Conservation (phyloP, 1,139 yeast species). For the Taphrina pruni region DNA sequence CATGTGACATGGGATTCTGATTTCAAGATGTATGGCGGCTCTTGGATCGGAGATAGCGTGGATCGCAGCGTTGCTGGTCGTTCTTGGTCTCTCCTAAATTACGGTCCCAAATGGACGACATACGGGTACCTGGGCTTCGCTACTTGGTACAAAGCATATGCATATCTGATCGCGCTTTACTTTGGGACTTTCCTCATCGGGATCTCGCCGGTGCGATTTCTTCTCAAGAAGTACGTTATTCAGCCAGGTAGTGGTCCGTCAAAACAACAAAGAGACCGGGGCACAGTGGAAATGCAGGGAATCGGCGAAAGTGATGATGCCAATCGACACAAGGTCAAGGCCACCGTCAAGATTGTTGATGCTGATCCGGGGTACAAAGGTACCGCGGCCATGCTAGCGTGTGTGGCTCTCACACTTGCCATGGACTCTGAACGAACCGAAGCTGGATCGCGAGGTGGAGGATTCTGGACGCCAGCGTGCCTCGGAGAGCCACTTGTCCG, state of each 20-base stretch:
- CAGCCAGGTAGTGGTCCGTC: slow-evolving; percentile 27
- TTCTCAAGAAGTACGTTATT: slow-evolving; percentile 3
- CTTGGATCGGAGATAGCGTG: slow-evolving; percentile 23
- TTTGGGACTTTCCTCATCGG: slow-evolving; percentile 14
- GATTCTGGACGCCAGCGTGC: slow-evolving; percentile 26
- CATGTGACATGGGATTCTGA: slow-evolving; percentile 20
- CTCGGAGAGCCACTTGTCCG: slow-evolving; percentile 19
- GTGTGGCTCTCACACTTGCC: slow-evolving; percentile 21
- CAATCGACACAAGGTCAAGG: slow-evolving; percentile 5
- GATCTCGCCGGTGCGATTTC: slow-evolving; percentile 1
- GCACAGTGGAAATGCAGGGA: slow-evolving; percentile 8
- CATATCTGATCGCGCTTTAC: neutral
- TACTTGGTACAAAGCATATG: slow-evolving; percentile 15
- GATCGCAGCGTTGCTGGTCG: slow-evolving; percentile 26
- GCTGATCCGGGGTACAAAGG: slow-evolving; percentile 30
- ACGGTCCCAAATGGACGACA: slow-evolving; percentile 19
- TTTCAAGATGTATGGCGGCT: slow-evolving; percentile 6
- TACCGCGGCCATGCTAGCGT: slow-evolving; percentile 24
- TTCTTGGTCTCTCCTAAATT: slow-evolving; percentile 21
- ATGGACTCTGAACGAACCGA: neutral
- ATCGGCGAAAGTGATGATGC: slow-evolving; percentile 20
- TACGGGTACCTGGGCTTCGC: slow-evolving; percentile 17
- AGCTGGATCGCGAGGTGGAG: slow-evolving; percentile 5
- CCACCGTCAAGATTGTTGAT: neutral
- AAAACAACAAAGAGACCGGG: slow-evolving; percentile 7